These are phyloP conservation scores for Hyphopichia wangnamkhiaoensis DNA, from an alignment of 1,139 yeast species.

Conservation along the genomic window DNA sequence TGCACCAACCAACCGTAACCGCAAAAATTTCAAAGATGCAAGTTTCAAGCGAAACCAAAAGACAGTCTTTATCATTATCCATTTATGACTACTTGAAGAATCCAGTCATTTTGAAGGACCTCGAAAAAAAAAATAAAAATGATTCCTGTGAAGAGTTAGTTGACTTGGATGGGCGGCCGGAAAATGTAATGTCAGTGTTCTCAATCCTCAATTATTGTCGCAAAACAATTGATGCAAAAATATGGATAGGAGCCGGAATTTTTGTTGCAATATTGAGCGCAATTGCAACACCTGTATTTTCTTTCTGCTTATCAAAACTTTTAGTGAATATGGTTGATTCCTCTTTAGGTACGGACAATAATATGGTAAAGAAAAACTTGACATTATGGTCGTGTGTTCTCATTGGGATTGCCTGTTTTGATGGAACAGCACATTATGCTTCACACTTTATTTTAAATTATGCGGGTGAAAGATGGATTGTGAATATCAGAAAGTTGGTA, in stretches of 20 bases:
- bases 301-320: conserved; percentile 72
- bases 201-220: conserved; percentile 38
- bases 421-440: conserved; percentile 57
- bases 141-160: conserved; percentile 2
- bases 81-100: conserved; percentile 9
- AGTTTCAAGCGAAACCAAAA: not conserved
- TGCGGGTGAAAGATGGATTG: conserved; percentile 71
- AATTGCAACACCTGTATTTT: conserved; percentile 70
- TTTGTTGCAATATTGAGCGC: conserved; percentile 58
- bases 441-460: conserved; percentile 53
- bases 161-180: conserved; percentile 9
- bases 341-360: conserved; percentile 14
- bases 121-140: conserved; percentile 19
- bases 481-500: conserved; percentile 49
- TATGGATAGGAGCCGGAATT: conserved; percentile 51
- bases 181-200: conserved; percentile 25
- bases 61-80: not conserved
- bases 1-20: not conserved
- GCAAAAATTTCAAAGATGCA: not conserved
- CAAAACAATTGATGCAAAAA: conserved; percentile 32
- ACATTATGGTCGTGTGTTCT: conserved; percentile 70
- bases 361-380: conserved; percentile 23
- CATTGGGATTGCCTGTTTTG: conserved; percentile 57
- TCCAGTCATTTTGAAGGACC: conserved; percentile 26
- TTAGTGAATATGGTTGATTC: conserved; percentile 55